These are phyloP conservation scores for Picea abies DNA, from an alignment of 83 land plant genomes.

Conservation along the genomic window DNA sequence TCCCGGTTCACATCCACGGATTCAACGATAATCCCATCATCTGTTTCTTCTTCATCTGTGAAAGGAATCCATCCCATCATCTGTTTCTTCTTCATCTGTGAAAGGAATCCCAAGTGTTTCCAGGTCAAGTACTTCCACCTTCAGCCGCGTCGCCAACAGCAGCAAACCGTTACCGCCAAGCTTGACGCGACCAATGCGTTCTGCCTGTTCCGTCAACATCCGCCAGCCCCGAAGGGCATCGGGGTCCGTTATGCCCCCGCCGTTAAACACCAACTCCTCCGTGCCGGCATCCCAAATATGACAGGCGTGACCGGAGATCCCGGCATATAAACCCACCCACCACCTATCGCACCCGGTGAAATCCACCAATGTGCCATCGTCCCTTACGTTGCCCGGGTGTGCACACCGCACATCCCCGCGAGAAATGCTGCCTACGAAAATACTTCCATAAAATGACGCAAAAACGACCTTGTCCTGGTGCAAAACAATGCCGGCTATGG, in stretches of 20 bases:
- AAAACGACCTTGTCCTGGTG: slow-evolving; percentile 31
- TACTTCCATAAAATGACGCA: slow-evolving; percentile 62
- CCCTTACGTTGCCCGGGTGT: slow-evolving; percentile 38
- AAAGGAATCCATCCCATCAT: no score
- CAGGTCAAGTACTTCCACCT: slow-evolving; percentile 31
- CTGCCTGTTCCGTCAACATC: slow-evolving; percentile 43
- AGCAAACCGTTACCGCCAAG: slow-evolving; percentile 22
- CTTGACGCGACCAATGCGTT: slow-evolving; percentile 43
- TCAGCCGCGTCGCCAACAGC: slow-evolving; percentile 40
- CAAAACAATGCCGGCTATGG: slow-evolving; percentile 50
- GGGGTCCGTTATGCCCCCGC: slow-evolving; percentile 57
- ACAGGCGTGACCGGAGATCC: slow-evolving; percentile 61
- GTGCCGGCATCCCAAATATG: slow-evolving; percentile 59
- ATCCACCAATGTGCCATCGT: slow-evolving; percentile 63
- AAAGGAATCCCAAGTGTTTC: slow-evolving; percentile 26
- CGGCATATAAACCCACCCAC: slow-evolving; percentile 80
- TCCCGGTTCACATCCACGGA: slow-evolving; percentile 36
- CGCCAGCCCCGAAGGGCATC: slow-evolving; percentile 76
- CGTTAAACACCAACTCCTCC: slow-evolving; percentile 43
- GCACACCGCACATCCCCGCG: slow-evolving; percentile 26
- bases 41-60: no score
- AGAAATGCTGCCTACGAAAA: slow-evolving; percentile 37
- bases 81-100: slow-evolving; percentile 20
- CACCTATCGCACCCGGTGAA: slow-evolving; percentile 54
- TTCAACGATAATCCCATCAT: slow-evolving; percentile 35